These are phyloP conservation scores for Quercus mongolica DNA, from an alignment of 306 rosid species.

Conservation along the genomic window DNA sequence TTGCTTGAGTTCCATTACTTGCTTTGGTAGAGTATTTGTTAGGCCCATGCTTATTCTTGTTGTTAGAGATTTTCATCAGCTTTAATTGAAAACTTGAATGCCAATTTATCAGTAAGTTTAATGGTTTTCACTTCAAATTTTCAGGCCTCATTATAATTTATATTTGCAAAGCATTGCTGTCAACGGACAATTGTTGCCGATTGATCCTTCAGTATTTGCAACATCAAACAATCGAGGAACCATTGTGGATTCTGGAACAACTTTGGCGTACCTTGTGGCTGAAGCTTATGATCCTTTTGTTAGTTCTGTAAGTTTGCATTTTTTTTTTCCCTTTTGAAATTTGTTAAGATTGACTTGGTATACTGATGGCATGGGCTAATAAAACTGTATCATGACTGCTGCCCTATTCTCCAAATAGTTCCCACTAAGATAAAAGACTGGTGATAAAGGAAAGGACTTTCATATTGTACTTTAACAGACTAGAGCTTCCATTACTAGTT, in stretches of 20 bases:
- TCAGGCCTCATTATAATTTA: slow-evolving; percentile 94
- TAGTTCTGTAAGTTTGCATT: slow-evolving; percentile 59
- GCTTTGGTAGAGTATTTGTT: not conserved
- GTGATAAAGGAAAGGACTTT: not conserved
- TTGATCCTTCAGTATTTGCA: slow-evolving; percentile 68
- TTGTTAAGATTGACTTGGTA: not conserved
- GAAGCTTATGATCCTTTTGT: slow-evolving; percentile 90
- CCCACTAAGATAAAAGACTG: not conserved
- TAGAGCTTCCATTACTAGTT: not conserved
- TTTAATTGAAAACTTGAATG: slow-evolving; percentile 8
- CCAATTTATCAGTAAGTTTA: slow-evolving; percentile 14
- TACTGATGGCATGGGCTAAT: not conserved
- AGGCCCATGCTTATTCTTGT: not conserved
- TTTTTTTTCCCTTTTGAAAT: not conserved
- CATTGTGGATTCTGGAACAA: slow-evolving; percentile 87
- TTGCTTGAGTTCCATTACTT: not conserved
- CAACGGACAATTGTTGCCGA: slow-evolving; percentile 67
- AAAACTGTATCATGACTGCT: not conserved
- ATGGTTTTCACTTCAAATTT: slow-evolving; percentile 28
- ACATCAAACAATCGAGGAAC: slow-evolving; percentile 74
- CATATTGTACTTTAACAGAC: not conserved
- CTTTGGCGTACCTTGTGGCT: slow-evolving; percentile 78
- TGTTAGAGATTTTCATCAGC: not conserved
- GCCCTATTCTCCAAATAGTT: not conserved
- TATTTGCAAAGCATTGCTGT: slow-evolving; percentile 83